phyloP scores from a whole-genome alignment of 2,329 filamentous ascomycete species.

The Fusarium verticillioides region DNA sequence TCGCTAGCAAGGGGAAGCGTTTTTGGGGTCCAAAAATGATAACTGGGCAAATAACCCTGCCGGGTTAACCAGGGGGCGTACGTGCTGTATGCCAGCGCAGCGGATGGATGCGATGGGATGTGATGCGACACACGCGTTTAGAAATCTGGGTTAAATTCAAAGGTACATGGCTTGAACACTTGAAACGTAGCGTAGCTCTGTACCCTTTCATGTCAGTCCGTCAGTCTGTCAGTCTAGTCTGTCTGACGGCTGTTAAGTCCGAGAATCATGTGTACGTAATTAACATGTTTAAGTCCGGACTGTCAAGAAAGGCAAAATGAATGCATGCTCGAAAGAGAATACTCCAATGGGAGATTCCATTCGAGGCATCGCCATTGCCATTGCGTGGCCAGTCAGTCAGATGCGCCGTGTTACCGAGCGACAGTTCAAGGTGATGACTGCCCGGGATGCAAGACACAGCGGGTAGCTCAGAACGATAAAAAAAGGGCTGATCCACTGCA shows the following conservation, averaged over 20 bases:
- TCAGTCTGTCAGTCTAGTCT: not conserved
- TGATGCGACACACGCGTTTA: not conserved
- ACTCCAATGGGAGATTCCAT: not conserved
- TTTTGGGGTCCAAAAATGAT: slow-evolving; percentile 18
- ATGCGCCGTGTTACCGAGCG: slow-evolving; percentile 9
- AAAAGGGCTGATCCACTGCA: slow-evolving; percentile 26
- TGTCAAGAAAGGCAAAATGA: not conserved
- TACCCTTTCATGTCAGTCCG: not conserved
- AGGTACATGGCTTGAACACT: not conserved
- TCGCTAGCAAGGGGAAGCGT: slow-evolving; percentile 1
- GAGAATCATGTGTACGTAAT: slow-evolving; percentile 10
- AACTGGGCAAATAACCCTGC: slow-evolving; percentile 6
- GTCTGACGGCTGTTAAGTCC: slow-evolving; percentile 2
- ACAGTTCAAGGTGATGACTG: slow-evolving; percentile 25
- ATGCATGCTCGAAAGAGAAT: not conserved
- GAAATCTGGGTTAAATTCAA: slow-evolving; percentile 25
- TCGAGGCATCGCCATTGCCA: slow-evolving; percentile 3
- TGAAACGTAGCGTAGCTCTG: slow-evolving; percentile 11
- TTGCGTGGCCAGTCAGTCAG: not conserved
- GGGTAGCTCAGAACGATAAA: slow-evolving; percentile 15
- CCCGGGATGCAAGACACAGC: slow-evolving; percentile 29
- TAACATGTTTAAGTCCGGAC: slow-evolving; percentile 7
- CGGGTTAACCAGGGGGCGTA: not conserved
- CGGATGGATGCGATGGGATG: not conserved
- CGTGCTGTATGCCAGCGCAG: not conserved